Evolutionary conservation across 1,284 basidiomycete species (phyloP).

Genomic region (Heterobasidion parviporum): DNA sequence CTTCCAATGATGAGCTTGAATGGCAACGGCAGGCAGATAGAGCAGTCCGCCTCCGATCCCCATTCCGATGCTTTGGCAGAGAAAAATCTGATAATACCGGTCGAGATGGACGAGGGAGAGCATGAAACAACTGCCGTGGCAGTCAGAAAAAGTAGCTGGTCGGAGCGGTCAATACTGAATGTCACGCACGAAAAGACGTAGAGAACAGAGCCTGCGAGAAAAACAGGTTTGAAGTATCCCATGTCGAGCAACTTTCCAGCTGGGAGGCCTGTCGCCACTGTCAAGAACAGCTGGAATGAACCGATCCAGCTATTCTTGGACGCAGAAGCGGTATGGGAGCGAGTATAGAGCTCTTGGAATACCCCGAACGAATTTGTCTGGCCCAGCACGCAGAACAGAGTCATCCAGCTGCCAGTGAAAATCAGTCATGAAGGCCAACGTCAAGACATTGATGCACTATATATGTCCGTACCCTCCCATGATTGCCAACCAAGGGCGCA

Average conservation of each 20-base stretch:
- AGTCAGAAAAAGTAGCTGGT: neutral
- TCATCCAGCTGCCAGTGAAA: too few relatives aligned
- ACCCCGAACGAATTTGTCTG: constrained; percentile 4
- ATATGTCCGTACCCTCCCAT: too few relatives aligned
- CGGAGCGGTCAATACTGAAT: neutral
- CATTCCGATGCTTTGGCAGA: constrained; percentile 29
- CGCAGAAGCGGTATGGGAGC: constrained; percentile 7
- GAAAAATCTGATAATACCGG: constrained; percentile 23
- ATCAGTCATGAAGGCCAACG: too few relatives aligned
- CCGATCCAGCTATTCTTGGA: constrained; percentile 25
- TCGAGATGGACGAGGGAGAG: constrained; percentile 21
- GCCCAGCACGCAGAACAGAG: too few relatives aligned
- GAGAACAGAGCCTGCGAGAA: constrained; percentile 20
- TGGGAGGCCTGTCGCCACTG: constrained; percentile 21
- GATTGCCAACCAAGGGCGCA: too few relatives aligned
- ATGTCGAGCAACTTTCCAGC: constrained; percentile 25
- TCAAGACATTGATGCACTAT: too few relatives aligned
- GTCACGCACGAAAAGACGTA: constrained; percentile 17
- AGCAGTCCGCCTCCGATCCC: constrained; percentile 33
- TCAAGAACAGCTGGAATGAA: constrained; percentile 24
- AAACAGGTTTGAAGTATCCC: constrained; percentile 22
- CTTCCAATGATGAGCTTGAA: constrained; percentile 10
- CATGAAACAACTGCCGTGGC: constrained; percentile 24
- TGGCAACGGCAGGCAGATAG: constrained; percentile 10
- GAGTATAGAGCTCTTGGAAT: constrained; percentile 16